Evolutionary conservation across 345 rosid genomes (phyloP).

Genomic region (Lepidium africanum): DNA sequence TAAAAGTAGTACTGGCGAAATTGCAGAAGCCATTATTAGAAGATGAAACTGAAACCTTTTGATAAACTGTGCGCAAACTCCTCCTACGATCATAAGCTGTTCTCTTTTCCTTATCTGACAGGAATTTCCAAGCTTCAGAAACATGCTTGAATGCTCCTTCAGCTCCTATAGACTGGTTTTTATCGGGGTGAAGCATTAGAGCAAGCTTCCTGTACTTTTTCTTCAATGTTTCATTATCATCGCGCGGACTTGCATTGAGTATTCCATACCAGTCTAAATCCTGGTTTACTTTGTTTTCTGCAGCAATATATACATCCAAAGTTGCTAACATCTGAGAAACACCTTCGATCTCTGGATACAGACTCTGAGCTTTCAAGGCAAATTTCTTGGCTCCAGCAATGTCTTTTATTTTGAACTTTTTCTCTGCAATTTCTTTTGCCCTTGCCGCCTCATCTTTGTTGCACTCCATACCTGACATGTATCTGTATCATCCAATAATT

Average conservation of each 20-base stretch:
- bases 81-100: constrained; percentile 48
- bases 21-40: constrained; percentile 40
- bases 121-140: constrained; percentile 63
- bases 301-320: constrained; percentile 43
- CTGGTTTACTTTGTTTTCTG: constrained; percentile 38
- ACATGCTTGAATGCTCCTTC: constrained; percentile 66
- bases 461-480: constrained; percentile 44
- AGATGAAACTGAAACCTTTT: constrained; percentile 34
- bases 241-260: constrained; percentile 42
- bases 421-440: constrained; percentile 67
- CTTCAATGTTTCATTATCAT: constrained; percentile 48
- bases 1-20: constrained; percentile 28
- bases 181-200: constrained; percentile 62
- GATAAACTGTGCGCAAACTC: constrained; percentile 27
- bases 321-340: constrained; percentile 50
- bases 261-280: constrained; percentile 55
- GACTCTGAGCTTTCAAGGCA: constrained; percentile 59
- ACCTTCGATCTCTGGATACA: constrained; percentile 53
- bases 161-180: constrained; percentile 53
- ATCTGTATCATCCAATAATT: background rate
- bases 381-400: constrained; percentile 52
- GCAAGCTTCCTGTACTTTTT: constrained; percentile 62
- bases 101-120: constrained; percentile 60
- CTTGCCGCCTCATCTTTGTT: constrained; percentile 59
- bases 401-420: constrained; percentile 45